A percentile compares a stretch with the other conserved stretches of the same genome.
Conservation (phyloP, 768 basidiomycete species). For the Tricholoma furcatifolium region DNA sequence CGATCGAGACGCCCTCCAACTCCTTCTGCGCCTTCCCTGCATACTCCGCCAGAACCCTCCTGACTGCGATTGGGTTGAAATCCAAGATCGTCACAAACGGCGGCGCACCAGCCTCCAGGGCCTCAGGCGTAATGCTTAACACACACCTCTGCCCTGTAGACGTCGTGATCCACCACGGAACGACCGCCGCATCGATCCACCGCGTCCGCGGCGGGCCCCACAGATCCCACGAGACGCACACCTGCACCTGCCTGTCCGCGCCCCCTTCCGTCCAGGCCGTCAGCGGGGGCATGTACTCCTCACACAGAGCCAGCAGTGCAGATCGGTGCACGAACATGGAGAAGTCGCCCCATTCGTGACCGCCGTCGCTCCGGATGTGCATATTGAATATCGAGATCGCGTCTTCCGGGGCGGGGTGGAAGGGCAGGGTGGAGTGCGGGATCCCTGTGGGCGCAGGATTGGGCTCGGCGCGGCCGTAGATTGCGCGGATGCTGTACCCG, state of each 20-base stretch:
- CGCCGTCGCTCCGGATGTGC: neutral
- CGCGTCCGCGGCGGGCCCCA: constrained; percentile 23
- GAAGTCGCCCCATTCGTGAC: constrained; percentile 3
- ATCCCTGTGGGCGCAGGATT: constrained; percentile 6
- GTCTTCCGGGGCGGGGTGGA: constrained; percentile 5
- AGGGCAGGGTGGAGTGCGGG: constrained; percentile 2
- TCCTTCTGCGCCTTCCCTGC: neutral
- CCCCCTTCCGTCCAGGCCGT: neutral
- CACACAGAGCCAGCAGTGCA: constrained; percentile 5
- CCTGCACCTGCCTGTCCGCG: neutral
- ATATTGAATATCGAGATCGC: constrained; percentile 13
- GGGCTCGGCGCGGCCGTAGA: constrained; percentile 11
- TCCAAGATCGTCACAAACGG: constrained; percentile 3
- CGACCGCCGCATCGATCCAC: constrained; percentile 16
- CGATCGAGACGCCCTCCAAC: neutral
- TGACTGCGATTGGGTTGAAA: constrained; percentile 2
- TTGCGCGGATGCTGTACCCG: constrained; percentile 1
- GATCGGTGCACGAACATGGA: constrained; percentile 12
- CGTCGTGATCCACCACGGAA: constrained; percentile 23
- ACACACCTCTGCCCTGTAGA: constrained; percentile 22
- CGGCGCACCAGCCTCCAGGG: neutral
- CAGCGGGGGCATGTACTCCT: neutral
- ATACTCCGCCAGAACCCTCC: neutral
- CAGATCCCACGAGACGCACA: constrained; percentile 5
- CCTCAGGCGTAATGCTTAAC: neutral